Evolutionary conservation across 306 rosid species (phyloP).

Genomic region (Begonia masoniana): DNA sequence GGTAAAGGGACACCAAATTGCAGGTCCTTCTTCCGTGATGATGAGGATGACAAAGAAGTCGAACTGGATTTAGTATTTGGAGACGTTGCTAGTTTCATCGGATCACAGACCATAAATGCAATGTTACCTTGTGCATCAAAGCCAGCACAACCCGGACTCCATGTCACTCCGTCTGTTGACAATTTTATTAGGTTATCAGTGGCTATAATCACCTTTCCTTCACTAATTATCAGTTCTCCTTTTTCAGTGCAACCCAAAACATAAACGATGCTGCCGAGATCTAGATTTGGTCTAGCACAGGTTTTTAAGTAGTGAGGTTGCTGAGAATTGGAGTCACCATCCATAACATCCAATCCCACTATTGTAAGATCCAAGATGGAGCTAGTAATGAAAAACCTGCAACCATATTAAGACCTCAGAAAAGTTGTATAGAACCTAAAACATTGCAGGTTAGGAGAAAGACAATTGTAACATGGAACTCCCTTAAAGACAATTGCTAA

Average conservation of each 20-base stretch:
- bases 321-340: constrained; percentile 71
- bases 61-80: constrained; percentile 84
- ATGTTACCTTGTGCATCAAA: constrained; percentile 85
- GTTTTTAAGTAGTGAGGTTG: constrained; percentile 71
- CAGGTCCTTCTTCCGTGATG: constrained; percentile 85
- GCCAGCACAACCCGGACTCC: constrained; percentile 96
- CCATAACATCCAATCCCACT: constrained; percentile 77
- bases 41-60: constrained; percentile 56
- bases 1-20: constrained; percentile 93
- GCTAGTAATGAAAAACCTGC: constrained; percentile 94
- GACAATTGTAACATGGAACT: too few relatives aligned
- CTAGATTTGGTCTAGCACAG: constrained; percentile 66
- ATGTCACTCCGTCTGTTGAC: constrained; percentile 66
- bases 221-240: constrained; percentile 65
- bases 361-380: constrained; percentile 93
- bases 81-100: constrained; percentile 92
- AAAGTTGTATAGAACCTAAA: not conserved
- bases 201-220: constrained; percentile 91
- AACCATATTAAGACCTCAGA: constrained; percentile 19
- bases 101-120: constrained; percentile 97
- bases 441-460: too few relatives aligned
- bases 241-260: constrained; percentile 73
- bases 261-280: constrained; percentile 77
- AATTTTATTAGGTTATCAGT: constrained; percentile 93
- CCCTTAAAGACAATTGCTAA: too few relatives aligned